Percentiles rank a stretch among this genome's conserved stretches.
Conservation (phyloP, 192 early-diverging fungal species). For the Gaertneriomyces semiglobifer region DNA sequence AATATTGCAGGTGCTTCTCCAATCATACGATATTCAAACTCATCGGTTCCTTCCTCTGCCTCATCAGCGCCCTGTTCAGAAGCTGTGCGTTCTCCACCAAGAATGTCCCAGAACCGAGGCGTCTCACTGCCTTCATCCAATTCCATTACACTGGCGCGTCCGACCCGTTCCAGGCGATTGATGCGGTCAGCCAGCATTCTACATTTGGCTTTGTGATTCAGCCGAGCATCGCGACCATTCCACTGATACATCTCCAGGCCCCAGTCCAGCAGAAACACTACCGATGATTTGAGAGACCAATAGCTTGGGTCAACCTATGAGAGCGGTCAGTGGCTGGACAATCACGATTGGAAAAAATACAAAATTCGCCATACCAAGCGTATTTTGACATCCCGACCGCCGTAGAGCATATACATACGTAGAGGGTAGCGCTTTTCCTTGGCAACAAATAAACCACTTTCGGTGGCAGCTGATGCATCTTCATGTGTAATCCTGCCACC, state of each 20-base stretch:
- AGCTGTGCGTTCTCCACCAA: slow-evolving; percentile 25
- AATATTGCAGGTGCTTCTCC: slow-evolving; percentile 17
- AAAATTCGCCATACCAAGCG: slow-evolving; percentile 23
- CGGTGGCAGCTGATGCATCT: slow-evolving; percentile 31
- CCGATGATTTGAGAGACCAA: slow-evolving; percentile 19
- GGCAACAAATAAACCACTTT: slow-evolving; percentile 42
- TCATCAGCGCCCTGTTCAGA: slow-evolving; percentile 1
- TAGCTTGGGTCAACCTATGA: slow-evolving; percentile 24
- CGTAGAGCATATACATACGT: slow-evolving; percentile 38
- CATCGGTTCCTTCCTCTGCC: slow-evolving; percentile 16
- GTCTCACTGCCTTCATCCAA: slow-evolving; percentile 35
- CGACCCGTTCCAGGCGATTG: slow-evolving; percentile 36
- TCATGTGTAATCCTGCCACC: slow-evolving; percentile 13
- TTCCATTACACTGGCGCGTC: slow-evolving; percentile 35
- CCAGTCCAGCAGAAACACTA: slow-evolving; percentile 45
- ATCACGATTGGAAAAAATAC: not conserved
- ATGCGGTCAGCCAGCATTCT: slow-evolving; percentile 41
- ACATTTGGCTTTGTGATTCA: slow-evolving; percentile 35
- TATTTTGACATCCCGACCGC: slow-evolving; percentile 28
- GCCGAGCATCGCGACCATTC: slow-evolving; percentile 36
- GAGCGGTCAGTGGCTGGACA: not conserved
- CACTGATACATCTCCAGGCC: slow-evolving; percentile 46
- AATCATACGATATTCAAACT: slow-evolving; percentile 14
- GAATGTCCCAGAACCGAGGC: slow-evolving; percentile 28
- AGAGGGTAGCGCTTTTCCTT: slow-evolving; percentile 33